These are phyloP conservation scores for Phycomyces blakesleeanus DNA, from an alignment of 192 early-diverging fungal species.

Conservation along the genomic window DNA sequence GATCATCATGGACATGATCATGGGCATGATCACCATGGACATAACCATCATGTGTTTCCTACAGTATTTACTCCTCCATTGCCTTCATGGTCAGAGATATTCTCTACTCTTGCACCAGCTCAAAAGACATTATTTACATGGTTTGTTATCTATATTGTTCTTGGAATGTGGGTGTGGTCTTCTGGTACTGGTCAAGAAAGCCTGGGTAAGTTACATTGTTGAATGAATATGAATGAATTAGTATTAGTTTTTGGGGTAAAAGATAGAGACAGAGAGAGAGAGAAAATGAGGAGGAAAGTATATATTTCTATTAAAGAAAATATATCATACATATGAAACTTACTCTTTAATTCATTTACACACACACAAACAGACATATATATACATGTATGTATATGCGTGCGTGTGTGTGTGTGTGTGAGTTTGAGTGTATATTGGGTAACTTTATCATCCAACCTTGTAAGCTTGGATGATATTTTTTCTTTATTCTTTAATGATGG, in stretches of 20 bases:
- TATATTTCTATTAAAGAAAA: too few relatives aligned
- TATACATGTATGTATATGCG: too few relatives aligned
- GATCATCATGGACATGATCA: conserved; percentile 24
- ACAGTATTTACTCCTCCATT: conserved; percentile 28
- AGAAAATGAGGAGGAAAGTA: too few relatives aligned
- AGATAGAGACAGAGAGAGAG: too few relatives aligned
- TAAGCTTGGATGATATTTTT: background rate
- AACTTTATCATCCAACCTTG: too few relatives aligned
- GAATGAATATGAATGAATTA: too few relatives aligned
- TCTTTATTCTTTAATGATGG: background rate
- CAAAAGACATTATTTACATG: conserved; percentile 58
- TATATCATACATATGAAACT: too few relatives aligned
- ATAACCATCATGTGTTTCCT: conserved; percentile 16
- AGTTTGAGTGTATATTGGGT: too few relatives aligned
- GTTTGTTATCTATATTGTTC: conserved; percentile 38
- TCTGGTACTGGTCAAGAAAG: conserved; percentile 41
- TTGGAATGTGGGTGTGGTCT: conserved; percentile 42
- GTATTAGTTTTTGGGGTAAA: too few relatives aligned
- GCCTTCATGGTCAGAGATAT: conserved; percentile 39
- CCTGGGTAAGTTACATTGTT: conserved; percentile 38
- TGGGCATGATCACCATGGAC: conserved; percentile 11
- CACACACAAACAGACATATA: background rate
- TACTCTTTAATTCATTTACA: too few relatives aligned
- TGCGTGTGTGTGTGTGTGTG: too few relatives aligned
- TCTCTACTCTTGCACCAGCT: conserved; percentile 35